Conservation (phyloP, 768 basidiomycete genomes). For the Tulasnella sp. region DNA sequence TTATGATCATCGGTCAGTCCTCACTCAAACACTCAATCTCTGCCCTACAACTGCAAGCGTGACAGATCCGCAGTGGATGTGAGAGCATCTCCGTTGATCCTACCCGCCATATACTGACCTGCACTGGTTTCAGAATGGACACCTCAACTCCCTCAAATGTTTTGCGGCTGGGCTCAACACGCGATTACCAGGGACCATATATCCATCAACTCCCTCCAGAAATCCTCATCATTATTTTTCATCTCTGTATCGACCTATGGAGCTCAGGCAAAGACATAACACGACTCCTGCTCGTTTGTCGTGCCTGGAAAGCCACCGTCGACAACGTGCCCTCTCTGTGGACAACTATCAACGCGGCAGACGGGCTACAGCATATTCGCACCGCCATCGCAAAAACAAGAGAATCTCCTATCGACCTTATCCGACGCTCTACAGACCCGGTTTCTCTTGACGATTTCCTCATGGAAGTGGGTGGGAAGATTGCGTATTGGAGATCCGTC, state of each 20-base stretch:
- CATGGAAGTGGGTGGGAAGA: not conserved
- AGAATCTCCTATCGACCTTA: not conserved
- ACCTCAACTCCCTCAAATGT: too few species aligned
- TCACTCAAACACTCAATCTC: too few species aligned
- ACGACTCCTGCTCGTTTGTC: not conserved
- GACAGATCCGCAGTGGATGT: too few species aligned
- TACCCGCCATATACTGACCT: not conserved
- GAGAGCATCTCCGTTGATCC: too few species aligned
- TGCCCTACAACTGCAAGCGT: too few species aligned
- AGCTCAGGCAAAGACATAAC: not conserved
- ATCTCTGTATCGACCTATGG: not conserved
- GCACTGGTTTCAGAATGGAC: not conserved
- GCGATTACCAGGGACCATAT: not conserved
- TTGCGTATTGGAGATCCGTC: not conserved
- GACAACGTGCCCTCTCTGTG: not conserved
- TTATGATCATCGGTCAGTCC: too few species aligned
- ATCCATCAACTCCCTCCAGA: not conserved
- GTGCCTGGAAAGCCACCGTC: not conserved
- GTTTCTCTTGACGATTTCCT: not conserved
- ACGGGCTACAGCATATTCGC: not conserved
- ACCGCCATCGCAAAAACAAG: not conserved
- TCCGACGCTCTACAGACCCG: not conserved
- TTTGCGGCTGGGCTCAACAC: not conserved
- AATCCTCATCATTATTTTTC: not conserved
- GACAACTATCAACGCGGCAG: not conserved